Percentiles rank a stretch among this genome's conserved stretches.
These are phyloP conservation scores for Hyphopichia pseudoburtonii DNA, from an alignment of 1,139 yeast genomes.

Conservation along the genomic window DNA sequence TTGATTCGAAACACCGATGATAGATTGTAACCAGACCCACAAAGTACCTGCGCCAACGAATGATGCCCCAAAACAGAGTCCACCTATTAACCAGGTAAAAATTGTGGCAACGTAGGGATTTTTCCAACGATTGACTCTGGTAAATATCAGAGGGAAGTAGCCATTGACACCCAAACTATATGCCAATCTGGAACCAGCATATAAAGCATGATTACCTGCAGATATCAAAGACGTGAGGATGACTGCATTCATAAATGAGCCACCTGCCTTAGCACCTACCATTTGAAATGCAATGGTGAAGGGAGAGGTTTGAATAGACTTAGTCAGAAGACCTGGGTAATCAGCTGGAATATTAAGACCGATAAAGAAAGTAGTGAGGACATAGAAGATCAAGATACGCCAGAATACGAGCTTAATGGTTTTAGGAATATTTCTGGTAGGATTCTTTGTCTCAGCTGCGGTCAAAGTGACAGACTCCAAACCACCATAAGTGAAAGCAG, in stretches of 20 bases:
- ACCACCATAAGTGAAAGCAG: conserved; percentile 70
- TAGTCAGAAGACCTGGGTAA: conserved; percentile 39
- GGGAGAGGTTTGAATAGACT: conserved; percentile 55
- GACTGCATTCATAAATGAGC: conserved; percentile 46
- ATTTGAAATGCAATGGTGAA: conserved; percentile 63
- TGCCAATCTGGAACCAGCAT: conserved; percentile 44
- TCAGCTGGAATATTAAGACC: conserved; percentile 46
- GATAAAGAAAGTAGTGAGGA: conserved; percentile 43
- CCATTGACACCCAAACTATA: conserved; percentile 43
- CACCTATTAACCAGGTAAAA: conserved; percentile 42
- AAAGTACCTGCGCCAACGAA: conserved; percentile 44
- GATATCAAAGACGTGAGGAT: conserved; percentile 44
- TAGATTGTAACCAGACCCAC: conserved; percentile 46
- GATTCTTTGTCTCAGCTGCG: conserved; percentile 66
- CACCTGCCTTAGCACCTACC: conserved; percentile 46
- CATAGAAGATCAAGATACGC: conserved; percentile 42
- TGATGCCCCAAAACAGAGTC: conserved; percentile 44
- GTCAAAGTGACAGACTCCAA: conserved; percentile 64
- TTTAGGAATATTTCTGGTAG: conserved; percentile 55
- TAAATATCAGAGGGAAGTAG: conserved; percentile 37
- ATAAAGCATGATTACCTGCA: conserved; percentile 48
- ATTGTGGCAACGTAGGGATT: conserved; percentile 42
- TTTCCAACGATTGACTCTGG: conserved; percentile 33
- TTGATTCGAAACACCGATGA: conserved; percentile 46
- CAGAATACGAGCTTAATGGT: conserved; percentile 60